These are phyloP conservation scores for Erysimum cheiranthoides DNA, from an alignment of 345 rosid species.

Conservation along the genomic window DNA sequence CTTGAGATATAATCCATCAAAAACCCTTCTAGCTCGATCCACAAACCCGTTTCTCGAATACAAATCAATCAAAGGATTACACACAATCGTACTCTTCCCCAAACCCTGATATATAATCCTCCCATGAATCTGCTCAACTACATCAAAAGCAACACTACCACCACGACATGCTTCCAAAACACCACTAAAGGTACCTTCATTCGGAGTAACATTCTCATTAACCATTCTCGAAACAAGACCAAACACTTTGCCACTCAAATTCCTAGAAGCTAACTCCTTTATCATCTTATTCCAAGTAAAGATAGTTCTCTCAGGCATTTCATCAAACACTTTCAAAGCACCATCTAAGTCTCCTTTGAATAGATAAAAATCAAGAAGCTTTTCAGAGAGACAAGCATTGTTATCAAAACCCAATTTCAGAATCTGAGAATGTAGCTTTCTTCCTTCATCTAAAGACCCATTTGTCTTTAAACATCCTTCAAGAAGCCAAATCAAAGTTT, in stretches of 20 bases:
- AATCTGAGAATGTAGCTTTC: slow-evolving; percentile 67
- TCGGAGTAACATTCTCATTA: slow-evolving; percentile 49
- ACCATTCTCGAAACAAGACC: slow-evolving; percentile 54
- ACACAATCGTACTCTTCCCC: slow-evolving; percentile 49
- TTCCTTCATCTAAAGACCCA: slow-evolving; percentile 54
- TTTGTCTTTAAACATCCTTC: slow-evolving; percentile 54
- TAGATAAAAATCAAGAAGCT: slow-evolving; percentile 56
- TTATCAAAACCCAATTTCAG: slow-evolving; percentile 61
- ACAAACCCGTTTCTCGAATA: slow-evolving; percentile 68
- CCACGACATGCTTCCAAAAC: slow-evolving; percentile 60
- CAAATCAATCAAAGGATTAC: slow-evolving; percentile 74
- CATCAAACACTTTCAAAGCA: slow-evolving; percentile 68
- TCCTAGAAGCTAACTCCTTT: slow-evolving; percentile 50
- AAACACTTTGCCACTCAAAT: slow-evolving; percentile 46
- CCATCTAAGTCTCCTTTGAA: slow-evolving; percentile 50
- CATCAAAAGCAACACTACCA: slow-evolving; percentile 43
- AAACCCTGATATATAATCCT: slow-evolving; percentile 65
- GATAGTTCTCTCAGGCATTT: slow-evolving; percentile 61
- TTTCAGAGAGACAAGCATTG: slow-evolving; percentile 51
- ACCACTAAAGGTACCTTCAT: slow-evolving; percentile 53
- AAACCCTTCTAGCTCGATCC: slow-evolving; percentile 59
- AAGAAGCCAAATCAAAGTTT: slow-evolving; percentile 63
- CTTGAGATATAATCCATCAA: slow-evolving; percentile 56
- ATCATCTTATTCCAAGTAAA: slow-evolving; percentile 65
- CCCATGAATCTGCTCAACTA: slow-evolving; percentile 69